These are phyloP conservation scores for Sporothrix curviconia DNA, from an alignment of 2,329 filamentous ascomycete species.

Conservation along the genomic window DNA sequence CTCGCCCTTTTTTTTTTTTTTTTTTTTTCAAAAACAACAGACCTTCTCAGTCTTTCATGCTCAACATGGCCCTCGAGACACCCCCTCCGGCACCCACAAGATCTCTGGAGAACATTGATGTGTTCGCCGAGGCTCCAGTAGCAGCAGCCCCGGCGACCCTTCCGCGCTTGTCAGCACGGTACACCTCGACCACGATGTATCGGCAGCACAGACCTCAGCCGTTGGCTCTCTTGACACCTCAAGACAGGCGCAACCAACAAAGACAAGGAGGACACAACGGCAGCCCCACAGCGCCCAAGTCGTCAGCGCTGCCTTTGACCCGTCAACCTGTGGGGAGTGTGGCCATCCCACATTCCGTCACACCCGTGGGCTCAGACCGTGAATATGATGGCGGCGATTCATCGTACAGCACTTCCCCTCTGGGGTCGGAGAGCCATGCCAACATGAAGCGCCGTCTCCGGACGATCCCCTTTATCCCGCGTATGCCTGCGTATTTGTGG, in stretches of 20 bases:
- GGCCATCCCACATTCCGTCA: background rate
- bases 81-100: no score
- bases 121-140: background rate
- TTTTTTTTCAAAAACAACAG: no score
- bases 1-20: no score
- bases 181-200: background rate
- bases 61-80: background rate
- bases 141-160: background rate
- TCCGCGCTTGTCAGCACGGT: background rate
- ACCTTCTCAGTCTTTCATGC: background rate
- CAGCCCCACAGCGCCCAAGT: no score
- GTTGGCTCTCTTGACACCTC: background rate
- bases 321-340: background rate
- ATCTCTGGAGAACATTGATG: background rate
- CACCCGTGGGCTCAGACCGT: background rate
- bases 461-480: background rate
- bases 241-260: no score
- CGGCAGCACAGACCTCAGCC: background rate
- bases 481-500: background rate
- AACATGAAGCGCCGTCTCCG: background rate
- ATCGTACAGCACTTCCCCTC: slow-evolving; percentile 18
- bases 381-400: slow-evolving; percentile 17
- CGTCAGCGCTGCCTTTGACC: background rate
- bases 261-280: no score
- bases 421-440: slow-evolving; percentile 2